Percentiles rank a stretch among this genome's conserved stretches.
Evolutionary conservation across 2,329 filamentous ascomycete species (phyloP).

Genomic region (Fusarium multiceps): DNA sequence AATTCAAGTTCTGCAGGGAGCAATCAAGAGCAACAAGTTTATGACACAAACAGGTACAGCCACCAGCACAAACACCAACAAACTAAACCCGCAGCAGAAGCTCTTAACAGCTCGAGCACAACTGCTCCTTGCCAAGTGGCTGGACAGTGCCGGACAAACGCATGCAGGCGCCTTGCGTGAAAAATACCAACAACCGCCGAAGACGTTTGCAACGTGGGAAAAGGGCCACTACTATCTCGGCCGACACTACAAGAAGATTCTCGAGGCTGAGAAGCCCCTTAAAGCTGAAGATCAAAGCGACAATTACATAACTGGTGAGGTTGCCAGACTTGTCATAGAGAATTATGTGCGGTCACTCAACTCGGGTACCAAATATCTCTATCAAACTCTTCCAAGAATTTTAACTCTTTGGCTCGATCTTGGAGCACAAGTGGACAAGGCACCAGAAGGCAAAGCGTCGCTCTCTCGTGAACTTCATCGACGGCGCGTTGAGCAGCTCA

Average conservation of each 20-base stretch:
- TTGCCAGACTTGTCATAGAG: slow-evolving; percentile 88
- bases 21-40: slow-evolving; percentile 85
- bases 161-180: slow-evolving; percentile 81
- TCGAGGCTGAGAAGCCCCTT: slow-evolving; percentile 87
- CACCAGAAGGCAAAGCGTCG: slow-evolving; percentile 65
- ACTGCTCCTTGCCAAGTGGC: slow-evolving; percentile 93
- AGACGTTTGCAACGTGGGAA: slow-evolving; percentile 80
- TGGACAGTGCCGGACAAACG: slow-evolving; percentile 93
- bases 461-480: slow-evolving; percentile 64
- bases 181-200: slow-evolving; percentile 86
- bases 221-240: slow-evolving; percentile 98
- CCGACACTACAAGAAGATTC: slow-evolving; percentile 94
- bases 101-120: slow-evolving; percentile 81
- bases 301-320: slow-evolving; percentile 81
- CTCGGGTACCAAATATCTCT: slow-evolving; percentile 94
- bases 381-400: slow-evolving; percentile 91
- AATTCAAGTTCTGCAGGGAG: slow-evolving; percentile 88
- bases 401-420: slow-evolving; percentile 96
- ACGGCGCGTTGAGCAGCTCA: slow-evolving; percentile 73
- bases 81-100: slow-evolving; percentile 63
- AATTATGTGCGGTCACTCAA: slow-evolving; percentile 90
- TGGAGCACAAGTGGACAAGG: slow-evolving; percentile 77
- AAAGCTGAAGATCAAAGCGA: slow-evolving; percentile 81
- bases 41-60: slow-evolving; percentile 59
- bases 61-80: slow-evolving; percentile 49